phyloP scores from a whole-genome alignment of 768 basidiomycete genomes.

The Amyloporia xantha region DNA sequence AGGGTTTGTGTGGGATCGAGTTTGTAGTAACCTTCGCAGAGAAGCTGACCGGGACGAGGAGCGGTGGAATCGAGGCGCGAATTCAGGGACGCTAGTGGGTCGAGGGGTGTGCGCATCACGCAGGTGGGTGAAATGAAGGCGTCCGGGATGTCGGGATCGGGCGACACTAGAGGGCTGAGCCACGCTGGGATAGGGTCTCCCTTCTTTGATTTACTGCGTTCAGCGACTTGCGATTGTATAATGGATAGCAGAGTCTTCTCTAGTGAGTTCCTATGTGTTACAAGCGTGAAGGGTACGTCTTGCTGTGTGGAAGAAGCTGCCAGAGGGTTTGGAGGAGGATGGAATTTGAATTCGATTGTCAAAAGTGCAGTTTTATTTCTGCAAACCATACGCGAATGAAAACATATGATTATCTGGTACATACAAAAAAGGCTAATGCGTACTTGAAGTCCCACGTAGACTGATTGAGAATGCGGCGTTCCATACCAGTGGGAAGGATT shows the following conservation, averaged over 20 bases:
- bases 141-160: conserved; percentile 50
- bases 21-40: conserved; percentile 41
- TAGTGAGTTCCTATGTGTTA: conserved; percentile 60
- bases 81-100: conserved; percentile 24
- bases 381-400: conserved; percentile 4
- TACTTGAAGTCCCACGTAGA: conserved; percentile 82
- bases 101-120: conserved; percentile 45
- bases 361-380: conserved; percentile 65
- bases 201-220: conserved; percentile 37
- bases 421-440: conserved; percentile 19
- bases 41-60: conserved; percentile 18
- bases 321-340: conserved; percentile 44
- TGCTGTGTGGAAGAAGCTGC: conserved; percentile 30
- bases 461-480: conserved; percentile 67
- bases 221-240: conserved; percentile 41
- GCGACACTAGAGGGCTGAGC: conserved; percentile 46
- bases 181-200: conserved; percentile 43
- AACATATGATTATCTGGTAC: conserved; percentile 4
- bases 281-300: conserved; percentile 39
- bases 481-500: conserved; percentile 78
- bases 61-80: conserved; percentile 2
- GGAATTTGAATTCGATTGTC: conserved; percentile 68
- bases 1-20: conserved; percentile 49
- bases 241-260: conserved; percentile 43
- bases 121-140: conserved; percentile 52